Percentiles rank a stretch among this genome's conserved stretches.
Evolutionary conservation across 2,329 filamentous ascomycete species (phyloP).

Genomic region (Arthrobotrys musiformis): DNA sequence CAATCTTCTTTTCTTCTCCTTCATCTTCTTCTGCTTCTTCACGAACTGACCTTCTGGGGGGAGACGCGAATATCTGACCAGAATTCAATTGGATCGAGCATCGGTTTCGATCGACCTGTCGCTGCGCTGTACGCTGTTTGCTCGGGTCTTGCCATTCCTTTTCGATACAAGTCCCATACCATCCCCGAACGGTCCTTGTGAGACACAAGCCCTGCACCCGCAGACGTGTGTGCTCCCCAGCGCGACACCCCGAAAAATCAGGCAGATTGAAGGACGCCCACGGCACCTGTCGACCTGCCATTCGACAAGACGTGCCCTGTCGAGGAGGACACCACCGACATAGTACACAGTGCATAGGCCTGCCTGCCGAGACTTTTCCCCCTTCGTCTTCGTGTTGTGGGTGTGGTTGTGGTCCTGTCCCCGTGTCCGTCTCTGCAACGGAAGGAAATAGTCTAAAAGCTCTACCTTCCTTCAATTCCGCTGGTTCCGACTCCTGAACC

Average conservation of each 20-base stretch:
- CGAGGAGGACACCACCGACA: constrained; percentile 23
- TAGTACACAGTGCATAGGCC: no score
- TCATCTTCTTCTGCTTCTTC: neutral
- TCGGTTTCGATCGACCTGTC: neutral
- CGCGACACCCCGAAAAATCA: constrained; percentile 23
- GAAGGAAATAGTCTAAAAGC: constrained; percentile 27
- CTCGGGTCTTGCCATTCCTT: constrained; percentile 2
- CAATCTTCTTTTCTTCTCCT: neutral
- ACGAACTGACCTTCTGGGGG: neutral
- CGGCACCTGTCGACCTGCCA: constrained; percentile 20
- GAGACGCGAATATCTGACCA: neutral
- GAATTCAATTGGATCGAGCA: neutral
- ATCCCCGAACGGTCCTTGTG: constrained; percentile 25
- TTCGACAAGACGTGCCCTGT: constrained; percentile 20
- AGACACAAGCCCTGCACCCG: constrained; percentile 23
- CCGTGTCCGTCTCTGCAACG: constrained; percentile 14
- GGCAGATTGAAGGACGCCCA: constrained; percentile 14
- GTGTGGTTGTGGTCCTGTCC: constrained; percentile 6
- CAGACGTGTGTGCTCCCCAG: constrained; percentile 24
- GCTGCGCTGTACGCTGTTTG: neutral
- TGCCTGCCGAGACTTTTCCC: constrained; percentile 14
- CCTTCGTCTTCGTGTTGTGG: constrained; percentile 16
- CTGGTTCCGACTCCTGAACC: constrained; percentile 52
- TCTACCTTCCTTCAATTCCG: constrained; percentile 26
- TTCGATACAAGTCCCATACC: constrained; percentile 16